A percentile compares a stretch with the other conserved stretches of the same genome.
phyloP scores from a whole-genome alignment of 2,329 filamentous ascomycete genomes.

The Ophiostoma fasciatum region DNA sequence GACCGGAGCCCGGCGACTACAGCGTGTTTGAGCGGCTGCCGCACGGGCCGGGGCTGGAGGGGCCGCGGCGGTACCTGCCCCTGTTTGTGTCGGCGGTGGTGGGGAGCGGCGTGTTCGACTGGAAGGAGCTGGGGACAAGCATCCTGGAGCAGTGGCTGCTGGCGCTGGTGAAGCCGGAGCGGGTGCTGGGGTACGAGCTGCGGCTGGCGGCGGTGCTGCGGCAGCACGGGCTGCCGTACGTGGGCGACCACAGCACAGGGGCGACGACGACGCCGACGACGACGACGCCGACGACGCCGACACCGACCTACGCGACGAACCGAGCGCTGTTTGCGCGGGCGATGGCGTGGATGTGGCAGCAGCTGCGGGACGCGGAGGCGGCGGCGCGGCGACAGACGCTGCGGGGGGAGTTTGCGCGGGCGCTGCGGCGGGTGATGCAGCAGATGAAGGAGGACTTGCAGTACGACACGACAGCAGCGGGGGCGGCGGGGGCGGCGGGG shows the following conservation, averaged over 20 bases:
- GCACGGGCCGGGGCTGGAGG: constrained; percentile 21
- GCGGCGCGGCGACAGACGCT: constrained; percentile 21
- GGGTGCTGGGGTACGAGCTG: constrained; percentile 32
- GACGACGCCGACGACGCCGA: constrained; percentile 17
- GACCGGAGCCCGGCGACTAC: constrained; percentile 24
- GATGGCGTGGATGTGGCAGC: constrained; percentile 34
- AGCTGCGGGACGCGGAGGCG: constrained; percentile 26
- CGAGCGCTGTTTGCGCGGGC: constrained; percentile 33
- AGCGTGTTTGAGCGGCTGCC: constrained; percentile 31
- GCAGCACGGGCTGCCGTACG: constrained; percentile 25
- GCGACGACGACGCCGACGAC: constrained; percentile 16
- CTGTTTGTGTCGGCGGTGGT: constrained; percentile 38
- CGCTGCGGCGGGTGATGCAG: constrained; percentile 34
- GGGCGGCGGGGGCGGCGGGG: too few relatives aligned
- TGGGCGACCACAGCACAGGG: too few relatives aligned
- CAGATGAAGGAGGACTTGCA: constrained; percentile 37
- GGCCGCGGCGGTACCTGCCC: constrained; percentile 29
- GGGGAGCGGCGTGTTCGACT: constrained; percentile 29
- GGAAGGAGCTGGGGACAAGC: constrained; percentile 29
- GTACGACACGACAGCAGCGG: constrained; percentile 15
- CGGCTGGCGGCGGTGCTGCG: constrained; percentile 32
- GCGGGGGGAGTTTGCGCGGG: constrained; percentile 26
- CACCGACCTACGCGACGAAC: constrained; percentile 33
- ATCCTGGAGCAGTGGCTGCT: constrained; percentile 37
- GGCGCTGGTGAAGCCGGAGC: constrained; percentile 34